phyloP scores from a whole-genome alignment of 352 stramenopile genomes.

The Globisporangium rhizosaccharum region DNA sequence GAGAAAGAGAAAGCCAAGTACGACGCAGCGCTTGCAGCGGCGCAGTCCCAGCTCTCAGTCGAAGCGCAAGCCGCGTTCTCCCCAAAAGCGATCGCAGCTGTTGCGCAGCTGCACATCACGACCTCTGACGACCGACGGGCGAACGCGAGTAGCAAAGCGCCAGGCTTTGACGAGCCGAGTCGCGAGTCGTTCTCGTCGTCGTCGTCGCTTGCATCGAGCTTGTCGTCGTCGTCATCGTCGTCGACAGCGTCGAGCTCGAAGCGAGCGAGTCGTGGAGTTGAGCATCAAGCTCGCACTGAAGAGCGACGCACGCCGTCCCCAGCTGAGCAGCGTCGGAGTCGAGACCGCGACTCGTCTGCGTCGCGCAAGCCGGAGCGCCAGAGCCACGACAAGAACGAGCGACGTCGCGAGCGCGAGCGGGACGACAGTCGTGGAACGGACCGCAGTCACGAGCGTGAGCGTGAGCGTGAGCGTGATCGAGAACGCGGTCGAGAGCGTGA shows the following conservation, averaged over 20 bases:
- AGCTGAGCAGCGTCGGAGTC: constrained; percentile 11
- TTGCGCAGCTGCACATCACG: constrained; percentile 1
- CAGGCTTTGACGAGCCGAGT: constrained; percentile 9
- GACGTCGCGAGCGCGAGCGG: constrained; percentile 21
- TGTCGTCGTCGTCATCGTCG: constrained; percentile 13
- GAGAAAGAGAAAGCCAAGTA: constrained; percentile 57
- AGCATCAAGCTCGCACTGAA: constrained; percentile 11
- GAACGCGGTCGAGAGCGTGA: constrained; percentile 18
- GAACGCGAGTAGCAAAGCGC: background rate
- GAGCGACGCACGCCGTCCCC: constrained; percentile 27
- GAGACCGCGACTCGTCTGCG: background rate
- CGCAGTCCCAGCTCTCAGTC: constrained; percentile 4
- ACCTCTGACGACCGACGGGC: background rate
- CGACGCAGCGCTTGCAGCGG: constrained; percentile 14
- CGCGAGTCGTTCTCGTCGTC: constrained; percentile 18
- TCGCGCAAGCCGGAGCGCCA: background rate
- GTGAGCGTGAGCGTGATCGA: constrained; percentile 7
- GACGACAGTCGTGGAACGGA: constrained; percentile 17
- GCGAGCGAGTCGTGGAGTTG: background rate
- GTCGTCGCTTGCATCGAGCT: constrained; percentile 12
- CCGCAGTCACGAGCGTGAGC: constrained; percentile 8
- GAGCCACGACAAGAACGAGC: constrained; percentile 12
- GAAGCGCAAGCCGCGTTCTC: constrained; percentile 2
- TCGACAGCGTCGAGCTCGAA: background rate
- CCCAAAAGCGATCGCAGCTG: background rate